Percentiles rank a stretch among this genome's conserved stretches.
phyloP scores from a whole-genome alignment of 2,329 filamentous ascomycete genomes.

The Fusarium coffeatum region DNA sequence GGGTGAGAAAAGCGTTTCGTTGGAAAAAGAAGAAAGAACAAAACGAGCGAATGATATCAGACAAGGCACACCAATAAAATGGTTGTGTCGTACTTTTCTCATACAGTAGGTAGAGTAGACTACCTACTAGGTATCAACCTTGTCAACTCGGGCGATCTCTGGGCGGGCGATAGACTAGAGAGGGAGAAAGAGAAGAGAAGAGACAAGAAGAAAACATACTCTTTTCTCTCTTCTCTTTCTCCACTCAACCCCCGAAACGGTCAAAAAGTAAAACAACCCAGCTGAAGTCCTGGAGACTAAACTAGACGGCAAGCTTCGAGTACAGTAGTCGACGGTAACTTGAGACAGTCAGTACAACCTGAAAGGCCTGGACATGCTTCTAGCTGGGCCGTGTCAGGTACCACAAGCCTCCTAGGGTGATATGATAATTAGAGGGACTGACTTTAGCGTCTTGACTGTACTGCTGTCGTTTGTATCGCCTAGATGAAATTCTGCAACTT shows the following conservation, averaged over 20 bases:
- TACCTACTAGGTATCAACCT: background rate
- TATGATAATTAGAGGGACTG: background rate
- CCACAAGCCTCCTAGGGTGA: conserved; percentile 1
- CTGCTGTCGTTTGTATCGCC: conserved; percentile 10
- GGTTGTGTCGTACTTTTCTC: conserved; percentile 16
- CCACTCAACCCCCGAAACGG: conserved; percentile 22
- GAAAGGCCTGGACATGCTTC: background rate
- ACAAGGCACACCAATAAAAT: conserved; percentile 3
- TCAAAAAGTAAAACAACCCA: conserved; percentile 32
- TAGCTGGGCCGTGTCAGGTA: conserved; percentile 19
- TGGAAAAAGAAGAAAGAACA: background rate
- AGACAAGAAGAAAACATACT: conserved; percentile 21
- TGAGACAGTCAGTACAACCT: background rate
- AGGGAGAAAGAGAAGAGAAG: conserved; percentile 12
- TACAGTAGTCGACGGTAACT: background rate
- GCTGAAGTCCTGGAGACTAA: conserved; percentile 11
- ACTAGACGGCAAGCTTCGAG: conserved; percentile 19
- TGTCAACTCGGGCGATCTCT: conserved; percentile 9
- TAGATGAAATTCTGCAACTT: conserved; percentile 20
- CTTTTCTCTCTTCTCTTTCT: conserved; percentile 26
- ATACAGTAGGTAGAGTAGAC: background rate
- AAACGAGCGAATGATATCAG: background rate
- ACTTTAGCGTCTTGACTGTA: background rate
- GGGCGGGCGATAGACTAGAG: background rate
- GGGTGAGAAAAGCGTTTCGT: conserved; percentile 1